Conservation (phyloP, 371 early-diverging fungal species). For the Mortierella sp. region DNA sequence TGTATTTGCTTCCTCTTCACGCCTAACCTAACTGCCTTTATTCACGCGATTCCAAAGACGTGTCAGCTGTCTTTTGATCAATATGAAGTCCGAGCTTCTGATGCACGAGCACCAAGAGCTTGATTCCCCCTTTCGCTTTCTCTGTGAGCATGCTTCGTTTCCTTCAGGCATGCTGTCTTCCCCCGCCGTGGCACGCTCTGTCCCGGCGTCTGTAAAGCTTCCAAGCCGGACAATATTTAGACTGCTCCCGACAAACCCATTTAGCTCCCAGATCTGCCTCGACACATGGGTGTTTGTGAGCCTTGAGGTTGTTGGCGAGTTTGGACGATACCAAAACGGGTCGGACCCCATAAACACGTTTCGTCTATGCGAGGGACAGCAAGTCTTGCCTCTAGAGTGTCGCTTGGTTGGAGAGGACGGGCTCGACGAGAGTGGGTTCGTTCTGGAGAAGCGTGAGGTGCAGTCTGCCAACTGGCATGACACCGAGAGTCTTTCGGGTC, state of each 20-base stretch:
- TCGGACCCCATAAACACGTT: background rate
- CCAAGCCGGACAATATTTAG: conserved; percentile 14
- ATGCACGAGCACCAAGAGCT: conserved; percentile 12
- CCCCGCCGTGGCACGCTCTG: background rate
- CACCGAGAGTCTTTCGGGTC: conserved; percentile 13
- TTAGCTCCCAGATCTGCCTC: conserved; percentile 6
- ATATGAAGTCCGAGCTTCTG: background rate
- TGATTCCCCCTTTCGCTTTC: background rate
- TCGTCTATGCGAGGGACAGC: conserved; percentile 12
- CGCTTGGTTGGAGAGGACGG: conserved; percentile 10
- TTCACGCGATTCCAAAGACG: no score
- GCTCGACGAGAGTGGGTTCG: background rate
- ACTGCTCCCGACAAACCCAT: conserved; percentile 10
- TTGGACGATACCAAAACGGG: conserved; percentile 11
- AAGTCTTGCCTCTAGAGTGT: conserved; percentile 31
- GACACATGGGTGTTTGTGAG: conserved; percentile 19
- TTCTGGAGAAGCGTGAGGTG: conserved; percentile 29
- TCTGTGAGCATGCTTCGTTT: conserved; percentile 1
- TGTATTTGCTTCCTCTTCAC: background rate
- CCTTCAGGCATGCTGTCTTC: conserved; percentile 12
- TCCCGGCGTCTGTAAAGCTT: conserved; percentile 1
- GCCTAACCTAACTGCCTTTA: background rate
- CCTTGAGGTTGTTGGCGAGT: conserved; percentile 31
- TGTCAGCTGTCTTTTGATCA: no score
- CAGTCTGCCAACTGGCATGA: conserved; percentile 35